Conservation (phyloP, 257 asterid species). For the Solanum paucissectum region DNA sequence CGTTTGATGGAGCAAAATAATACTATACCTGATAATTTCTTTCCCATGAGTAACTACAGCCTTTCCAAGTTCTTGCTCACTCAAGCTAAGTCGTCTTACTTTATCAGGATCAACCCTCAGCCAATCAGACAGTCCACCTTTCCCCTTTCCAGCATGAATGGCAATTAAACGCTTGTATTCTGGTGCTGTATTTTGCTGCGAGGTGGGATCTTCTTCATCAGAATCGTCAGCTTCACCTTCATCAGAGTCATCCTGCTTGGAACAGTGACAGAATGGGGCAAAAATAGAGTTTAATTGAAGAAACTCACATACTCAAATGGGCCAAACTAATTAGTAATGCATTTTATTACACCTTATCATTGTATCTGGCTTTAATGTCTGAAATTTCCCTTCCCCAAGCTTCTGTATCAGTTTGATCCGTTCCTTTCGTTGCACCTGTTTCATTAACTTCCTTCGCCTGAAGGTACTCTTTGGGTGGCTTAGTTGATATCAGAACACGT, state of each 20-base stretch:
- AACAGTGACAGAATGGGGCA: not conserved
- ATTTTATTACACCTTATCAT: not conserved
- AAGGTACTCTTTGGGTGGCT: conserved; percentile 1
- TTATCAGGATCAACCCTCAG: conserved; percentile 35
- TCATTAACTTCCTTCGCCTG: not conserved
- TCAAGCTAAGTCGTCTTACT: conserved; percentile 71
- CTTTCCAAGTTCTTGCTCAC: conserved; percentile 52
- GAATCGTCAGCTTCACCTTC: conserved; percentile 6
- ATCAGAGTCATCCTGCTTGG: conserved; percentile 30
- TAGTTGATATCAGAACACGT: conserved; percentile 4
- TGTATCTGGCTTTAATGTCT: not conserved
- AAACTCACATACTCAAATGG: not conserved
- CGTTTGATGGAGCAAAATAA: not conserved
- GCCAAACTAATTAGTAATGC: not conserved
- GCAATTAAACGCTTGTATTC: conserved; percentile 62
- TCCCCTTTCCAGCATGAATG: conserved; percentile 66
- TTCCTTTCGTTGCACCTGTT: not conserved
- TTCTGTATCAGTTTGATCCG: not conserved
- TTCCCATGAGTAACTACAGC: conserved; percentile 30
- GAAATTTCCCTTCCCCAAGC: conserved; percentile 8
- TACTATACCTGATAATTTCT: conserved; percentile 46
- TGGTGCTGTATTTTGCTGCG: conserved; percentile 33
- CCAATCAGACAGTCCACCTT: conserved; percentile 49
- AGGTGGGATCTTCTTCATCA: conserved; percentile 24
- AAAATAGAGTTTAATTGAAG: not conserved